Conservation (phyloP, 495 filamentous ascomycete species). For the Neurospora sublineolata region DNA sequence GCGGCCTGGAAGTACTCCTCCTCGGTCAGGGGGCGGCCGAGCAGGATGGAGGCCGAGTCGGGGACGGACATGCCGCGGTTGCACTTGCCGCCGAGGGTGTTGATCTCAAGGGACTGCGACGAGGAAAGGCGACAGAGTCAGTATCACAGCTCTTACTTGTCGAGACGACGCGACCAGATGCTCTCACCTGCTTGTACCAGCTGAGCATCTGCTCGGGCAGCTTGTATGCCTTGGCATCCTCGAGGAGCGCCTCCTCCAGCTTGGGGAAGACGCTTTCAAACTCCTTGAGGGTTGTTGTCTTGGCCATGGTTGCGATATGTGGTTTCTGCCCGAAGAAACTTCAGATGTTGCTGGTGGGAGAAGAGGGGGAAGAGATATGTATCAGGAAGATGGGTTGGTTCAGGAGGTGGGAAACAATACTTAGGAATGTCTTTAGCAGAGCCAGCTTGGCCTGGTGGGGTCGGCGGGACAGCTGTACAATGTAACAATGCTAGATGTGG, state of each 20-base stretch:
- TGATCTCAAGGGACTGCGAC: conserved; percentile 62
- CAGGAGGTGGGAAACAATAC: conserved; percentile 1
- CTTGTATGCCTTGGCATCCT: conserved; percentile 64
- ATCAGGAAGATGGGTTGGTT: not conserved
- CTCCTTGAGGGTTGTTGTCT: conserved; percentile 59
- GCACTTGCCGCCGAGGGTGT: conserved; percentile 89
- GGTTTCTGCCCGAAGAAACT: not conserved
- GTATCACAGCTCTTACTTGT: conserved; percentile 7
- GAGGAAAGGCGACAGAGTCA: conserved; percentile 3
- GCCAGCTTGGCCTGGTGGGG: not conserved
- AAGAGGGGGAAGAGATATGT: not conserved
- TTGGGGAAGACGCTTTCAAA: conserved; percentile 84
- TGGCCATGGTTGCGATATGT: conserved; percentile 38
- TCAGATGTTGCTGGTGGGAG: not conserved
- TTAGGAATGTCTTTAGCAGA: not conserved
- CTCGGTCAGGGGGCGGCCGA: conserved; percentile 54
- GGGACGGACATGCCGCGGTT: conserved; percentile 97
- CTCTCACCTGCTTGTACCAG: conserved; percentile 72
- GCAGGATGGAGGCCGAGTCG: conserved; percentile 74
- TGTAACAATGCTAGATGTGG: not conserved
- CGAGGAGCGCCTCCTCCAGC: conserved; percentile 64
- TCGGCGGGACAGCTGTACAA: not conserved
- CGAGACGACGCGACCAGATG: not conserved
- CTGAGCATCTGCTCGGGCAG: conserved; percentile 70
- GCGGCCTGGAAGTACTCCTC: conserved; percentile 78